Percentiles rank a stretch among this genome's conserved stretches.
Evolutionary conservation across 2,329 filamentous ascomycete species (phyloP).

Genomic region (Diplodia seriata): DNA sequence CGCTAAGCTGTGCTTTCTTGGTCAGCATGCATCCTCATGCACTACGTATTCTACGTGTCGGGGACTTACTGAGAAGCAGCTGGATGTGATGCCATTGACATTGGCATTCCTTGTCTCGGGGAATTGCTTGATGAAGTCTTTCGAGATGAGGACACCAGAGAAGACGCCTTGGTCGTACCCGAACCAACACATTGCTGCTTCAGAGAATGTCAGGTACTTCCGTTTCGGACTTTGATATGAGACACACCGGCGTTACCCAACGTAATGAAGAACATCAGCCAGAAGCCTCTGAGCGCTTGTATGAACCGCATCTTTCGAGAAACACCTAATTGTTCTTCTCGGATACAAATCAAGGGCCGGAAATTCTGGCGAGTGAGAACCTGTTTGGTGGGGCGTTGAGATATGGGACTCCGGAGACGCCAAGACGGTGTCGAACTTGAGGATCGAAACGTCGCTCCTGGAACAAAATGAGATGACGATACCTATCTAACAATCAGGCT

Average conservation of each 20-base stretch:
- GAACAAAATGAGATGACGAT: too few species aligned
- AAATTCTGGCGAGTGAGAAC: neutral
- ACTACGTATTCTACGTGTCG: too few species aligned
- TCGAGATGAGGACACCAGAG: slow-evolving; percentile 36
- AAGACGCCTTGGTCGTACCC: slow-evolving; percentile 36
- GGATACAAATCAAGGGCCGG: neutral
- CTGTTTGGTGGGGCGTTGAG: too few species aligned
- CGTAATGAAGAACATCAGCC: slow-evolving; percentile 4
- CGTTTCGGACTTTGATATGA: neutral
- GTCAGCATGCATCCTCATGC: neutral
- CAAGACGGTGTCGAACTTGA: too few species aligned
- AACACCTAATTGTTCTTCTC: neutral
- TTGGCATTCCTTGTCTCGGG: slow-evolving; percentile 37
- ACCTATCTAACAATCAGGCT: too few species aligned
- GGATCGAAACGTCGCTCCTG: too few species aligned
- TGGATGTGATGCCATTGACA: slow-evolving; percentile 39
- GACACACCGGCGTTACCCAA: neutral
- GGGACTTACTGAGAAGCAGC: slow-evolving; percentile 37
- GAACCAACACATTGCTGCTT: slow-evolving; percentile 33
- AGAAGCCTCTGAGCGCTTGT: slow-evolving; percentile 7
- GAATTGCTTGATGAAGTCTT: slow-evolving; percentile 37
- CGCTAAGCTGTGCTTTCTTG: neutral
- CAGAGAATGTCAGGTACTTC: neutral
- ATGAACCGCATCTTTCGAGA: neutral
- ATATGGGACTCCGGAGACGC: too few species aligned